These are phyloP conservation scores for Cardamine occulta DNA, from an alignment of 345 rosid species.

Conservation along the genomic window DNA sequence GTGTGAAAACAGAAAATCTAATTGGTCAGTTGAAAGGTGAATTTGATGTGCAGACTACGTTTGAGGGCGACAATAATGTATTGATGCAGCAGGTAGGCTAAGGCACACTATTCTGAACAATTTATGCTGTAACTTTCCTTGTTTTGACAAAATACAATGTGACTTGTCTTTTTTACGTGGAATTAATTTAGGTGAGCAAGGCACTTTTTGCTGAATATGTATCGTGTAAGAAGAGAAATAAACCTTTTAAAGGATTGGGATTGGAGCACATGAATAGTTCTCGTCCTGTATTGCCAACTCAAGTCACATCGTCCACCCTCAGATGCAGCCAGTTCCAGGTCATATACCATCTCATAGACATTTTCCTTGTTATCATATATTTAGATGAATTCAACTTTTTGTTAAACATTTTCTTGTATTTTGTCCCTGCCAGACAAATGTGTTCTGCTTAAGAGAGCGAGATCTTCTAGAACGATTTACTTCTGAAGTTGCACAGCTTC, in stretches of 20 bases:
- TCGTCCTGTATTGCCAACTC: constrained; percentile 64
- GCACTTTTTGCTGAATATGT: constrained; percentile 81
- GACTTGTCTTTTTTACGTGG: constrained; percentile 1
- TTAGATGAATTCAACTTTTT: not conserved
- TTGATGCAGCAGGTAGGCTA: constrained; percentile 87
- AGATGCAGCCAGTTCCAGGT: constrained; percentile 81
- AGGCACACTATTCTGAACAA: not conserved
- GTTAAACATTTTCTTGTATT: constrained; percentile 4
- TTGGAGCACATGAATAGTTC: constrained; percentile 85
- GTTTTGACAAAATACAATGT: constrained; percentile 1
- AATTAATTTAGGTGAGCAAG: constrained; percentile 73
- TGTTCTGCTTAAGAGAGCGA: constrained; percentile 77
- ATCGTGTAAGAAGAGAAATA: constrained; percentile 70
- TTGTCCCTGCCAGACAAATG: constrained; percentile 56
- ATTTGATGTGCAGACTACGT: constrained; percentile 87
- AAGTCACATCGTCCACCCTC: constrained; percentile 69
- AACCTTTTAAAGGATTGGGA: constrained; percentile 71
- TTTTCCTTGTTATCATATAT: not conserved
- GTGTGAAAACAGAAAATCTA: constrained; percentile 84
- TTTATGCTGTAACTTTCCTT: constrained; percentile 1
- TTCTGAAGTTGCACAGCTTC: constrained; percentile 60
- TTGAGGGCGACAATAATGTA: constrained; percentile 94
- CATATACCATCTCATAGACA: constrained; percentile 16
- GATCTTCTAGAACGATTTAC: constrained; percentile 77
- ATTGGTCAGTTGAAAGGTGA: constrained; percentile 88